phyloP scores from a whole-genome alignment of 2,329 filamentous ascomycete genomes.

The Fusarium nisikadoi region DNA sequence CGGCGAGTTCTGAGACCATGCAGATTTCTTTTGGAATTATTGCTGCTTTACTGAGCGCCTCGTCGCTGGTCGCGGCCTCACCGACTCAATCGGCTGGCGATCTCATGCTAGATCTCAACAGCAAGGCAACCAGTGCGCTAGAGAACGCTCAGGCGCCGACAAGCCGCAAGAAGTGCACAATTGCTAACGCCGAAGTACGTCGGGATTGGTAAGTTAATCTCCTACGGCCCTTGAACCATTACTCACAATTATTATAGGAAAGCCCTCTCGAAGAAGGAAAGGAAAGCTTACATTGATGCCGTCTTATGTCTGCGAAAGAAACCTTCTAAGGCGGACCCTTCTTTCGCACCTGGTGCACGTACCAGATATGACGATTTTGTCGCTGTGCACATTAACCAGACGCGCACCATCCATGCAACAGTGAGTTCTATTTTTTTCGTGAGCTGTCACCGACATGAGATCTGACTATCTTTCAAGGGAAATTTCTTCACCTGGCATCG shows the following conservation, averaged over 20 bases:
- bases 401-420: neutral
- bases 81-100: neutral
- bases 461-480: neutral
- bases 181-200: neutral
- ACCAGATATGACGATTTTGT: slow-evolving; percentile 23
- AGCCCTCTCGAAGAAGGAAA: neutral
- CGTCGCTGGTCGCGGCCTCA: neutral
- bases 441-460: rapidly evolving
- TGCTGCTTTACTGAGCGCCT: neutral
- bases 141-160: rapidly evolving
- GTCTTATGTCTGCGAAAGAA: slow-evolving; percentile 3
- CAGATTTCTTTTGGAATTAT: neutral
- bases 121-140: neutral
- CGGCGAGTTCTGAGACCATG: neutral
- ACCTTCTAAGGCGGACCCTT: neutral
- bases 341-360: slow-evolving; percentile 3
- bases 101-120: neutral
- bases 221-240: rapidly evolving
- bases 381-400: slow-evolving; percentile 14
- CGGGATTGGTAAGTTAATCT: neutral
- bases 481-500: slow-evolving; percentile 22
- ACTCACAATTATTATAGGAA: neutral
- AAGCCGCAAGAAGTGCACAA: neutral
- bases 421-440: neutral
- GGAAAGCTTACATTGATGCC: neutral